Conservation (phyloP, 192 early-diverging fungal genomes). For the Podochytrium sp. region DNA sequence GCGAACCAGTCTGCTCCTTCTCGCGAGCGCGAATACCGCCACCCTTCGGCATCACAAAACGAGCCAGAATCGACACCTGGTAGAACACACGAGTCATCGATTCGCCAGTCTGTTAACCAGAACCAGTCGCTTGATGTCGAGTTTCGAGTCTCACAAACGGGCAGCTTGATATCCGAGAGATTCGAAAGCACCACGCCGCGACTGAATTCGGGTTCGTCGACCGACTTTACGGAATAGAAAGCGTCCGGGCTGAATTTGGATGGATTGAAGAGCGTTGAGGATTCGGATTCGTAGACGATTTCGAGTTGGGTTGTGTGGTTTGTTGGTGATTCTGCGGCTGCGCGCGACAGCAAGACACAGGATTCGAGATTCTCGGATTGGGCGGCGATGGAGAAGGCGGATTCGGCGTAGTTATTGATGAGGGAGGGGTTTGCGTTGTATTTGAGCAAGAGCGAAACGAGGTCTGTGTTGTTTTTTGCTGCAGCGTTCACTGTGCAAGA, state of each 20-base stretch:
- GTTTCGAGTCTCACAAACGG: not conserved
- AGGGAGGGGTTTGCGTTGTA: constrained; percentile 64
- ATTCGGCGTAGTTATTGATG: constrained; percentile 70
- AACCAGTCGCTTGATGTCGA: constrained; percentile 56
- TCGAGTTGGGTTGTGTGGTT: constrained; percentile 60
- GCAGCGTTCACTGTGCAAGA: constrained; percentile 64
- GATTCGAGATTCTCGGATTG: constrained; percentile 66
- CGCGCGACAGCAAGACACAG: constrained; percentile 66
- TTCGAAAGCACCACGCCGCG: not conserved
- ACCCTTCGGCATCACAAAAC: constrained; percentile 53
- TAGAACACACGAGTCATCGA: constrained; percentile 56
- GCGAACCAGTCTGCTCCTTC: constrained; percentile 62
- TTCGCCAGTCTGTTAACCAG: constrained; percentile 82
- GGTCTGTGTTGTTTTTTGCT: constrained; percentile 67
- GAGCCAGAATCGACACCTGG: constrained; percentile 55
- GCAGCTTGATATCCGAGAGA: not conserved
- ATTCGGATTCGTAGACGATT: constrained; percentile 73
- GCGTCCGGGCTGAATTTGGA: not conserved
- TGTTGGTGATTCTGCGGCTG: constrained; percentile 27
- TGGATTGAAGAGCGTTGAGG: constrained; percentile 53
- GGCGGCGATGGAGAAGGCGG: constrained; percentile 78
- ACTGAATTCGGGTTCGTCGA: no score
- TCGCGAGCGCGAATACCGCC: constrained; percentile 72
- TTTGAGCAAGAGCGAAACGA: constrained; percentile 68
- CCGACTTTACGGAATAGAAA: no score